phyloP scores from a whole-genome alignment of 2,329 filamentous ascomycete genomes.

The Cladosporium phlei region DNA sequence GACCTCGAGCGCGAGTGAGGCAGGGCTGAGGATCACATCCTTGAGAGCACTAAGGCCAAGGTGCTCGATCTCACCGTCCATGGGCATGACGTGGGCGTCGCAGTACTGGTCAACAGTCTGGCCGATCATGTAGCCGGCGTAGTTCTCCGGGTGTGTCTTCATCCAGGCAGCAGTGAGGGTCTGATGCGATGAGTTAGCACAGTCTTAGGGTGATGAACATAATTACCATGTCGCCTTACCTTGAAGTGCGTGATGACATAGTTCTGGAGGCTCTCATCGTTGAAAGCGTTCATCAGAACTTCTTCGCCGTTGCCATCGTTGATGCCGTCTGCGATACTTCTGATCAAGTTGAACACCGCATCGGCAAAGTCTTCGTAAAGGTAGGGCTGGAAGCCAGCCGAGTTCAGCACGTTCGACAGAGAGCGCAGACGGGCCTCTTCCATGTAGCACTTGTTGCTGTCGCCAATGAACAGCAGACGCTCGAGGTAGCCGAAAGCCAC shows the following conservation, averaged over 20 bases:
- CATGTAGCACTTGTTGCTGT: conserved; percentile 59
- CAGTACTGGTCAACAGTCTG: conserved; percentile 64
- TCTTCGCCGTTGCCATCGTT: conserved; percentile 48
- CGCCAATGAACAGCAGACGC: conserved; percentile 64
- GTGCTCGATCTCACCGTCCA: conserved; percentile 82
- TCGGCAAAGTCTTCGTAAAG: conserved; percentile 81
- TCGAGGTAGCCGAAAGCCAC: conserved; percentile 94
- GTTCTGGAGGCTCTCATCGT: conserved; percentile 62
- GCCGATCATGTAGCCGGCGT: conserved; percentile 65
- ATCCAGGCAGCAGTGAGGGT: conserved; percentile 81
- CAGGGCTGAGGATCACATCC: conserved; percentile 73
- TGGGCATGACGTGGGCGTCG: conserved; percentile 64
- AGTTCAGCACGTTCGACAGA: conserved; percentile 65
- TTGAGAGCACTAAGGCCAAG: conserved; percentile 74
- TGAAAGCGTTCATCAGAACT: conserved; percentile 55
- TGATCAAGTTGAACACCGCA: conserved; percentile 65
- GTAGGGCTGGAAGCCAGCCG: conserved; percentile 62
- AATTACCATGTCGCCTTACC: conserved; percentile 35
- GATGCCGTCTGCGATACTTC: conserved; percentile 57
- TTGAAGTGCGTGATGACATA: conserved; percentile 80
- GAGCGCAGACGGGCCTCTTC: conserved; percentile 69
- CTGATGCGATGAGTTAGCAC: conserved; percentile 37
- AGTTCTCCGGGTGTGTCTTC: conserved; percentile 65
- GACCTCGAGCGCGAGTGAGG: conserved; percentile 76
- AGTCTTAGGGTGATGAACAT: conserved; percentile 1